Base-by-base conservation (phyloP, 2,329 filamentous ascomycete genomes). In the Curvularia verruculosa region DNA sequence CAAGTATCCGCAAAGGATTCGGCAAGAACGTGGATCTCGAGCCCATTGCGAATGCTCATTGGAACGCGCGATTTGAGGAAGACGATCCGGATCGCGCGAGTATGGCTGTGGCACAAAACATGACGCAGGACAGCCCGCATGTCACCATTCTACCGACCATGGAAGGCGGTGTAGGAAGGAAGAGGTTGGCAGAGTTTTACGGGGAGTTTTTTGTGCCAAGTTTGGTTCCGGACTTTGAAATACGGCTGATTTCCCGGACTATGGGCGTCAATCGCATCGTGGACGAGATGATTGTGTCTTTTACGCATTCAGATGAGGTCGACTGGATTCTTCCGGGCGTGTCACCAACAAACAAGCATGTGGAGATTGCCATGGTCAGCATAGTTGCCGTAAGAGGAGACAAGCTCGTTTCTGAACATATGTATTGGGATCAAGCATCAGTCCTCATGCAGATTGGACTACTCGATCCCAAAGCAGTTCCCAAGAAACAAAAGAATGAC, bases 351-450 rank as follows among this genome's bases (percentile, higher is more conserved):
- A 76, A 82, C 58, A 84, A 82, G 54, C 71, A 73, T n/a, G 82
- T 87, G 2, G 80, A 86, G 63, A 75, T 87, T 23, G 77, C 84
- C 2, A 66, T 87, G 29, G 83, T 87, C 26, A 83, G 81, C 51
- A 79, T 87, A 10, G 82, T 87, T 4, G 78, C 78, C 37, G 73
- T 86, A 15, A 77, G 82, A 31, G 83, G 80, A 1, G 83, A 81
- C 0, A 83, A 81, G 62, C 70, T 86, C 15, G 81, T 79, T 50
- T 81, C 82, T 1, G 84, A 87, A 67, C 82, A 85, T 58, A 75
- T 85, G 56, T 85, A 86, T 63, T 87, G 84, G 84, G 84, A 86
- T 54, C 83, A 86, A 60, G 84, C 84, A 1, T 82, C 78, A 31
- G 84, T 86, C 5, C 71, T 87, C 2, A 78, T 85, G 18, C 84